Evolutionary conservation across 208 protist species (phyloP), one percentile per base, ranked within the genome.

Genomic region (Leishmania amazonensis): DNA sequence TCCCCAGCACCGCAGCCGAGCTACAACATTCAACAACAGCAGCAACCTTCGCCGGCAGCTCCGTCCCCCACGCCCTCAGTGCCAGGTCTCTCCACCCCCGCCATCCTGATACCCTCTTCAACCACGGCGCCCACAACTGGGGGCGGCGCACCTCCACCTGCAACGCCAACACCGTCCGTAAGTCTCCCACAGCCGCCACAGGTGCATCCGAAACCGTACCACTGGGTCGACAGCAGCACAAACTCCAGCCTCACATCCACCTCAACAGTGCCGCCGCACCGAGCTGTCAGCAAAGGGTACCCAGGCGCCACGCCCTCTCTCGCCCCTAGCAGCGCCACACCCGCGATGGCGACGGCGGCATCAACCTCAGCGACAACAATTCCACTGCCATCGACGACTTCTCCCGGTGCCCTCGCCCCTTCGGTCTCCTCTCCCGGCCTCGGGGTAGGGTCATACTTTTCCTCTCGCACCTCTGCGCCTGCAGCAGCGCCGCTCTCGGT

Each of bases 191-290:
- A 49, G 51, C 58, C 54, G 79, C 35, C 53, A 64, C n/a, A 76
- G 67, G 70, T 57, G 35, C 51, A 42, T 70, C 21, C 11, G 28
- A 80, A 72, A 62, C 53, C 71, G 9, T 54, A 81, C 42, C 49
- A 81, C 60, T 68, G 76, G 76, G 71, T 72, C 8, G 81, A 85
- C 35, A 85, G 81, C 81, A 81, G 53, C 62, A 80, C 81, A 8
- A 80, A 62, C 62, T 85, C 81, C 15, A 81, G 76, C 49, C 51
- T 85, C 15, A 81, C 76, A 73, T 85, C 81, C 53, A 74, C 81
- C 71, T 85, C 81, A 0, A 85, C 81, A 28, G 60, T 81, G 76
- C 81, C 81, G 40, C 81, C 81, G 2, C 21, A 81, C 71, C 76
- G 67, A 13, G 76, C 51, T 45, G 70, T 80, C 35, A 78, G 58